Conservation (phyloP, 1,284 basidiomycete species). For the Apiotrichum brassicae region DNA sequence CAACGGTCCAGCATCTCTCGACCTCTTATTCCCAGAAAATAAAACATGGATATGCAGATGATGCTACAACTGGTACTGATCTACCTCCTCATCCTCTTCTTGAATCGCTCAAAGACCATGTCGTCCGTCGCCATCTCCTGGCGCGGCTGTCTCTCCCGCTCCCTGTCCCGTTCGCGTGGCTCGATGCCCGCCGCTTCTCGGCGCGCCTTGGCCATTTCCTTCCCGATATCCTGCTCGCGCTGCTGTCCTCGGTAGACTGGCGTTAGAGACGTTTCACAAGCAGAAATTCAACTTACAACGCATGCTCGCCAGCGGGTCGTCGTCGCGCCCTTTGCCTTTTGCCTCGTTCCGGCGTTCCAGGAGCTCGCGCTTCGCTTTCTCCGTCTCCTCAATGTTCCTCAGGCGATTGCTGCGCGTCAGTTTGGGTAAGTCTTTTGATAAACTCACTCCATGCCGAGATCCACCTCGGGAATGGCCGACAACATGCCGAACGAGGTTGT, state of each 20-base stretch:
- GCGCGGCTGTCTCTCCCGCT: slow-evolving; percentile 27
- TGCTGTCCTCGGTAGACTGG: slow-evolving; percentile 72
- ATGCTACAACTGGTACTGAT: not conserved
- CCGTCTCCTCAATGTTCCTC: slow-evolving; percentile 93
- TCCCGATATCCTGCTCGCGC: slow-evolving; percentile 69
- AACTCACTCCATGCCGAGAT: slow-evolving; percentile 93
- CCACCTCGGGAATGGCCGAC: slow-evolving; percentile 92
- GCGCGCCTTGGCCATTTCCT: slow-evolving; percentile 76
- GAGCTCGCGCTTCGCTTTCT: slow-evolving; percentile 82
- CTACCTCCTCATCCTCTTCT: slow-evolving; percentile 34
- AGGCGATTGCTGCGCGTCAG: slow-evolving; percentile 61
- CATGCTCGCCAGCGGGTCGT: slow-evolving; percentile 66
- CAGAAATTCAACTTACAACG: slow-evolving; percentile 63
- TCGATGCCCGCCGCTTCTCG: slow-evolving; percentile 67
- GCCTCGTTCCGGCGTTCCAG: slow-evolving; percentile 57
- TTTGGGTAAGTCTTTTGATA: not conserved
- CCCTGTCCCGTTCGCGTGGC: slow-evolving; percentile 37
- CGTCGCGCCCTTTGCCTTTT: slow-evolving; percentile 35
- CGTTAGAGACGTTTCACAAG: too few relatives aligned
- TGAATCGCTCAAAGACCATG: slow-evolving; percentile 57
- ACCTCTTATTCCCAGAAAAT: too few relatives aligned
- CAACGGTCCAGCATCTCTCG: too few relatives aligned
- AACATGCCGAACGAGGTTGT: slow-evolving; percentile 90
- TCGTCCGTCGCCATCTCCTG: slow-evolving; percentile 83
- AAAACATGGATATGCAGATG: not conserved